A percentile compares a stretch with the other conserved stretches of the same genome.
These are phyloP conservation scores for Cryptococcus sp. DNA, from an alignment of 1,284 basidiomycete genomes.

Conservation along the genomic window DNA sequence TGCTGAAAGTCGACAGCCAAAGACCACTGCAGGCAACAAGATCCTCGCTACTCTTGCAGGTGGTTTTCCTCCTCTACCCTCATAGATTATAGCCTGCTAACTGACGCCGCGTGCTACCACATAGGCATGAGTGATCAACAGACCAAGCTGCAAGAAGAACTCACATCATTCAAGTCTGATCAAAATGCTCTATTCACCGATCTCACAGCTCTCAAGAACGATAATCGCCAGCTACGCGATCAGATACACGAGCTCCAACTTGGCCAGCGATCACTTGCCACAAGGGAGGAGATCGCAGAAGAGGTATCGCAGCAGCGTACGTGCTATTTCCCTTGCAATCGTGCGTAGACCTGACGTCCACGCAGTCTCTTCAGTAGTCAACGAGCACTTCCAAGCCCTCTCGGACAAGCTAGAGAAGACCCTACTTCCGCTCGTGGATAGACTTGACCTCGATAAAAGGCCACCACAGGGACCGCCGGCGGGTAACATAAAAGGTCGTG, in stretches of 20 bases:
- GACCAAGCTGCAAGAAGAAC: not conserved
- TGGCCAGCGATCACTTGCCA: conserved; percentile 23
- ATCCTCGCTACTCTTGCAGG: not conserved
- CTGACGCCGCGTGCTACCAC: too few relatives aligned
- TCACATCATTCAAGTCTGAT: not conserved
- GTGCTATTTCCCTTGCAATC: conserved; percentile 1
- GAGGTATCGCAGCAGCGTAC: conserved; percentile 27
- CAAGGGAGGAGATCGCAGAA: conserved; percentile 30
- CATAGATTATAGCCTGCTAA: too few relatives aligned
- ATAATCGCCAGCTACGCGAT: conserved; percentile 25
- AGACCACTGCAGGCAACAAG: not conserved
- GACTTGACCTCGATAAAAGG: too few relatives aligned
- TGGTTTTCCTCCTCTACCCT: not conserved
- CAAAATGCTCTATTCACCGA: not conserved
- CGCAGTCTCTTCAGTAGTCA: not conserved
- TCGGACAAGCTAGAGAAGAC: not conserved
- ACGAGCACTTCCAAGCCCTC: not conserved
- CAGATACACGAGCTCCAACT: conserved; percentile 25
- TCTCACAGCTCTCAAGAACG: not conserved
- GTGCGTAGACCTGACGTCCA: too few relatives aligned
- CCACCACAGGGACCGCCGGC: too few relatives aligned
- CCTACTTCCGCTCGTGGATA: not conserved
- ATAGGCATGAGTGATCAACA: not conserved
- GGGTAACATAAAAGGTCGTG: too few relatives aligned
- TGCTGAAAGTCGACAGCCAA: not conserved